phyloP scores from a whole-genome alignment of 2,329 filamentous ascomycete species.

The Penicillium brasilianum region DNA sequence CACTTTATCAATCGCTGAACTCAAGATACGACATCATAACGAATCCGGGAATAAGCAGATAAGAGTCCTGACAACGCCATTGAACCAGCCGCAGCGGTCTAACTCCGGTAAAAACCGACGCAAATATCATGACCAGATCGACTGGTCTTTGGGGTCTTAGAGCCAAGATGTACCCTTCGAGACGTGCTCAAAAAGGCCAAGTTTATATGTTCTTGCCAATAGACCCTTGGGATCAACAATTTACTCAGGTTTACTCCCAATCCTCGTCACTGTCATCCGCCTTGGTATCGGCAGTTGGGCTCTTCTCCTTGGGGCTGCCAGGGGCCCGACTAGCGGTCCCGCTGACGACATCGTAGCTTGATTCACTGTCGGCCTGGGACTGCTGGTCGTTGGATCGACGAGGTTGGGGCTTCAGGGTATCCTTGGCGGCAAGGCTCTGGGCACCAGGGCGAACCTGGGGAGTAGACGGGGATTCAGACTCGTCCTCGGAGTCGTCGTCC shows the following conservation, averaged over 20 bases:
- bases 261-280: conserved; percentile 72
- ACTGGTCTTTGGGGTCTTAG: not conserved
- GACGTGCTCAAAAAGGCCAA: not conserved
- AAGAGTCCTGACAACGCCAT: conserved; percentile 23
- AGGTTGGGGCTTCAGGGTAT: conserved; percentile 67
- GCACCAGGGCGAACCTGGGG: conserved; percentile 49
- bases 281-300: conserved; percentile 38
- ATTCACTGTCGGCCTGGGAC: conserved; percentile 89
- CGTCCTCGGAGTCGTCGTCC: conserved; percentile 73
- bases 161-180: not conserved
- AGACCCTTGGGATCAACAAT: not conserved
- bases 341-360: conserved; percentile 93
- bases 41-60: conserved; percentile 20
- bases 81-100: conserved; percentile 21
- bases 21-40: conserved; percentile 20
- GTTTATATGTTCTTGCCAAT: not conserved
- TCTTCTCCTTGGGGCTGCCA: conserved; percentile 63
- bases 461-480: conserved; percentile 50
- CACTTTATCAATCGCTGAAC: conserved; percentile 29
- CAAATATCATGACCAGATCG: conserved; percentile 9
- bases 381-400: conserved; percentile 83
- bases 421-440: conserved; percentile 36
- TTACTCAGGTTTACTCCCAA: conserved; percentile 78
- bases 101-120: conserved; percentile 26
- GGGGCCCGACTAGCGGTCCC: conserved; percentile 79